Evolutionary conservation across 148 eudicot species (phyloP), one percentile per base, ranked within the genome.

Genomic region (Arctostaphylos glauca): DNA sequence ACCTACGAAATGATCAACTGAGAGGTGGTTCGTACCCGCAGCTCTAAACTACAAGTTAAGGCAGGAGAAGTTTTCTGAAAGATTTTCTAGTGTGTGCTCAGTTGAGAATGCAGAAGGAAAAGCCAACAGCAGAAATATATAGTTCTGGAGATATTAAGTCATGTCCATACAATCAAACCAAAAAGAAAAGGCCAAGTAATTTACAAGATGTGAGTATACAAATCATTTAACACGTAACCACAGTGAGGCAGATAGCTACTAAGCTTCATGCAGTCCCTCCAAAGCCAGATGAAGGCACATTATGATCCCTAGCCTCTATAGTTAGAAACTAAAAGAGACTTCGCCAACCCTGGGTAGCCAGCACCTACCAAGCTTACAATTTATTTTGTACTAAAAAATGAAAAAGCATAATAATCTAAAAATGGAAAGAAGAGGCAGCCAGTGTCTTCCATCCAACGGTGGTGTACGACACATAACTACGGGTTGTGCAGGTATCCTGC

Each of bases 231-330:
- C 21, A 23, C 50, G 38, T 3, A 75, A 75, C 21, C 58, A 75
- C 58, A 23, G 50, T 75, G 18, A 75, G 54, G 43, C 58, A 75
- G 58, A 21, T 23, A 50, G 16, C 38, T 21, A 75, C 55, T 16
- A 75, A 75, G 78, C 78, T 50, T 49, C 53, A 10, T 75, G 78
- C 38, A 48, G 56, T 49, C 43, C 78, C 15, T 25, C 71, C 2
- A 2, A 66, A 66, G 71, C 71, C 71, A 66, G 71, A 25, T 12
- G 25, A 31, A 4, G 71, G 14, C 5, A 25, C 43, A 25, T 25
- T 66, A 31, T 12, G 38, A 64, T 64, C 70, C 38, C 70, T 64
- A 23, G 4, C 70, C 38, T 64, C 70, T 9, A 64, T 9, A 21
- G 12, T 38, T 19, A 47, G 77, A 47, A 73, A 47, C 77, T 44